Conservation (phyloP, 2,329 filamentous ascomycete species). For the Ciborinia camelliae region DNA sequence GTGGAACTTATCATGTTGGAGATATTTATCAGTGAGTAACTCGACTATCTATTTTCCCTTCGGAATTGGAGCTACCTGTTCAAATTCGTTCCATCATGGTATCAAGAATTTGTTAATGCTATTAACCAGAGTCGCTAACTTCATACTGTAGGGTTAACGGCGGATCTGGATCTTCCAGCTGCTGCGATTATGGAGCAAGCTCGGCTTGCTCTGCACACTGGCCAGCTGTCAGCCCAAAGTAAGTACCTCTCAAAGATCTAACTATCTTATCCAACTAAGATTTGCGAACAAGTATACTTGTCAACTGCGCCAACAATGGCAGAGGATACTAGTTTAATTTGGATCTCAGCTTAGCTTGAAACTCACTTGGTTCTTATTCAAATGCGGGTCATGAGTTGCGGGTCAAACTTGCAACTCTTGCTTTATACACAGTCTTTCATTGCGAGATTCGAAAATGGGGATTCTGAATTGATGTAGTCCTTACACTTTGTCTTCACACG, state of each 20-base stretch:
- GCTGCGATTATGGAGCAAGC: slow-evolving; percentile 14
- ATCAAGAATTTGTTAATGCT: too few species aligned
- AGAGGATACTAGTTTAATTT: slow-evolving; percentile 15
- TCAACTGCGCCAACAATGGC: slow-evolving; percentile 15
- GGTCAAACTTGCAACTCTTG: neutral
- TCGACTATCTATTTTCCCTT: neutral
- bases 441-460: neutral
- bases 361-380: neutral
- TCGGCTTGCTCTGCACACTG: slow-evolving; percentile 12
- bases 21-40: slow-evolving; percentile 18
- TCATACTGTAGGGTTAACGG: slow-evolving; percentile 14
- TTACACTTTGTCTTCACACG: neutral
- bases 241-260: neutral
- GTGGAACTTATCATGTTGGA: slow-evolving; percentile 5
- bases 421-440: neutral
- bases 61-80: neutral
- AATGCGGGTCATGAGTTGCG: neutral
- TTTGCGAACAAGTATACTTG: slow-evolving; percentile 3
- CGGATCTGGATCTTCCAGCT: slow-evolving; percentile 13
- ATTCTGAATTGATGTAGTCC: neutral
- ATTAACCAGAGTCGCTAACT: neutral
- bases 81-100: neutral
- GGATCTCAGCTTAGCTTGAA: too few species aligned
- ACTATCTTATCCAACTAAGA: neutral
- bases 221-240: slow-evolving; percentile 14